phyloP scores from a whole-genome alignment of 108 stramenopile genomes.

The Skeletonema potamos region DNA sequence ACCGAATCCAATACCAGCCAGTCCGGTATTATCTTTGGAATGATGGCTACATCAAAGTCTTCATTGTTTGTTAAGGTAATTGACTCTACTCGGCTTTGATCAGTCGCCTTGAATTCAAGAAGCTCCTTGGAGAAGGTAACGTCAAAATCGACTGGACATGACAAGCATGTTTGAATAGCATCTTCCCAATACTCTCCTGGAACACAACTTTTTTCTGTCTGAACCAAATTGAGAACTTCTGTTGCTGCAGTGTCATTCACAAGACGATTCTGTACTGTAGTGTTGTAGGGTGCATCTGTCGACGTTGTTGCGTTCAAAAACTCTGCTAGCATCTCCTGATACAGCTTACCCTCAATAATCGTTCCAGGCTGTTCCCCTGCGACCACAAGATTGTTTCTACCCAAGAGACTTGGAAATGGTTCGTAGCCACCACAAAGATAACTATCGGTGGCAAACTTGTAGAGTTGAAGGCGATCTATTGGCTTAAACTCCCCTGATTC shows the following conservation, averaged over 20 bases:
- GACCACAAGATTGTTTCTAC: slow-evolving; percentile 13
- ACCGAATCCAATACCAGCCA: slow-evolving; percentile 6
- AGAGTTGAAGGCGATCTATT: slow-evolving; percentile 50
- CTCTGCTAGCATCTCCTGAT: slow-evolving; percentile 38
- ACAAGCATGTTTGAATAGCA: background rate
- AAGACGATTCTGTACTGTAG: slow-evolving; percentile 24
- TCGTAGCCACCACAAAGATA: slow-evolving; percentile 41
- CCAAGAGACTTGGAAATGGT: slow-evolving; percentile 40
- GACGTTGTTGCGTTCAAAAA: slow-evolving; percentile 12
- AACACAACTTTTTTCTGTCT: slow-evolving; percentile 29
- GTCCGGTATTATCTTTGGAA: slow-evolving; percentile 10
- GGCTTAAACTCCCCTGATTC: slow-evolving; percentile 28
- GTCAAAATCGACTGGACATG: slow-evolving; percentile 6
- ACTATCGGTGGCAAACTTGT: slow-evolving; percentile 54
- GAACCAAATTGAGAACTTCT: slow-evolving; percentile 22
- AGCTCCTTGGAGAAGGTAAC: slow-evolving; percentile 9
- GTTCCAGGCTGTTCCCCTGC: slow-evolving; percentile 40
- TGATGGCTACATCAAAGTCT: slow-evolving; percentile 7
- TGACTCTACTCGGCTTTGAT: background rate
- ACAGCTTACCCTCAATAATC: slow-evolving; percentile 21
- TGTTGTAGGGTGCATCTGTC: slow-evolving; percentile 20
- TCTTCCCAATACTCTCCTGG: slow-evolving; percentile 24
- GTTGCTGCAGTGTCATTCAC: slow-evolving; percentile 32
- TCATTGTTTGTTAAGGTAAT: slow-evolving; percentile 6
- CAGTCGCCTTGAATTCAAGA: slow-evolving; percentile 9